Base-by-base conservation (phyloP, 805 yeast genomes). In the Cyberlindnera nakhonratchasimensis region DNA sequence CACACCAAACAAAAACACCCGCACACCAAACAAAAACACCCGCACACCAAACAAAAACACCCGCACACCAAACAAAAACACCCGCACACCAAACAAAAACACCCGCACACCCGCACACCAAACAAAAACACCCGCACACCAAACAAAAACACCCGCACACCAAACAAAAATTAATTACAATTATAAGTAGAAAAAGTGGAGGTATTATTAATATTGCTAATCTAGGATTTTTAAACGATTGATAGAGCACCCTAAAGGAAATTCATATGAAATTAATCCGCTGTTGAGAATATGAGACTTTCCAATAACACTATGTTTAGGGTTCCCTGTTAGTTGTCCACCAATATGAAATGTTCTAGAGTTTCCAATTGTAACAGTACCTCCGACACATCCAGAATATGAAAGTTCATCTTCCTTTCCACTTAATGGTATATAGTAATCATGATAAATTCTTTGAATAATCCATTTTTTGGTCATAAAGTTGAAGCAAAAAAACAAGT, bases 311-410 rank as follows among this genome's bases (percentile, higher is more conserved):
- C 17, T 35, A 4, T 16, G 3, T 6, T 12, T 14, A 3, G 37
- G 43, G 26, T 45, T 38, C 9, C 38, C 19, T 4, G 37, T 33
- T 16, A 42, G 11, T 13, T 37, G 19, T 2, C 50, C 50, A 9
- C 50, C 50, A 25, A 42, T 37, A 3, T 39, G 14, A 13, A 42
- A 29, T 14, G 40, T 34, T 29, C 43, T 39, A 6, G 45, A 42
- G 42, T 46, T 46, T 3, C 44, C 42, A 34, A 36, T 21, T 2
- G 30, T 26, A 12, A 37, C 33, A 4, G 46, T 34, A 3, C 30
- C 23, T 3, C 50, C 50, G 24, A 42, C 23, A 26, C 6, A 22
- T 6, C 44, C 46, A 21, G 28, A 7, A 7, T 20, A 29, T 4
- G 39, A 22, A 14, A 46, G 9, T 9, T 18, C 40, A 21, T 38